A percentile compares a stretch with the other conserved stretches of the same genome.
These are phyloP conservation scores for Iberis pinnata DNA, from an alignment of 345 rosid species.

Conservation along the genomic window DNA sequence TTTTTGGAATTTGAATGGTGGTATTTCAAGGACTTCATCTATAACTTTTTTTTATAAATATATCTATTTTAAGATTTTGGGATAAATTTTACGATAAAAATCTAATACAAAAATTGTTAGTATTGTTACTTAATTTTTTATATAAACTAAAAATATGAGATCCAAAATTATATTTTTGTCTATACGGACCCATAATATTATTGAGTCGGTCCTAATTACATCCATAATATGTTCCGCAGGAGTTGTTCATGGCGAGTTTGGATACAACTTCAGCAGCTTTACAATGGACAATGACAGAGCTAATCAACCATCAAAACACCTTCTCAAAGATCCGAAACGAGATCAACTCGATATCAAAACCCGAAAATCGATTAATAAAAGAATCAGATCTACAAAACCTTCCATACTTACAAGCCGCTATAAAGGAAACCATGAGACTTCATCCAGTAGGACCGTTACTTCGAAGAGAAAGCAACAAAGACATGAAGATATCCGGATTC, in stretches of 20 bases:
- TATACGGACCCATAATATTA: no score
- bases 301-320: conserved; percentile 46
- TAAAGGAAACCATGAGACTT: conserved; percentile 62
- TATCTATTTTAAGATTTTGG: no score
- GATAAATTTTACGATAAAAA: no score
- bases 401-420: conserved; percentile 57
- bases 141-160: no score
- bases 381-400: conserved; percentile 56
- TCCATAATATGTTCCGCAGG: conserved; percentile 8
- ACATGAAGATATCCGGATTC: conserved; percentile 26
- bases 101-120: no score
- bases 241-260: conserved; percentile 31
- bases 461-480: conserved; percentile 42
- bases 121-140: no score
- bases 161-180: no score
- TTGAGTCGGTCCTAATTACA: no score
- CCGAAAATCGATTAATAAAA: conserved; percentile 35
- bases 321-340: conserved; percentile 48
- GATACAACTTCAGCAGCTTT: conserved; percentile 33
- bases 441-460: conserved; percentile 66
- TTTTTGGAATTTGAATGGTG: no score
- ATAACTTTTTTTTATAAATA: no score
- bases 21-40: no score
- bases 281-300: conserved; percentile 65
- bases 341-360: conserved; percentile 39